Evolutionary conservation across 179 eudicot genomes (phyloP).

Genomic region (Pouteria campechiana): DNA sequence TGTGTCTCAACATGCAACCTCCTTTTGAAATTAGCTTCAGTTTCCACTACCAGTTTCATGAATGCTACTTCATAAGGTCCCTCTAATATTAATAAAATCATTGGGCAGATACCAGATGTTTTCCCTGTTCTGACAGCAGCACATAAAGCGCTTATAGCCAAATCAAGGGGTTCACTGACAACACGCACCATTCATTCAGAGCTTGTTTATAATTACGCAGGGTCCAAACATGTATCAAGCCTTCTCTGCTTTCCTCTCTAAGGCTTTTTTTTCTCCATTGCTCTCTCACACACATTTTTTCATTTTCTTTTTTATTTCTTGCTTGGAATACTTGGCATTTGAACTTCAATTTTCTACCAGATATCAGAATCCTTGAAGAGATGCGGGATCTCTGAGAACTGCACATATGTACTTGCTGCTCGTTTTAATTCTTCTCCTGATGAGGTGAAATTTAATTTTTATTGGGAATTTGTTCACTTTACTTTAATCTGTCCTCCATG

Average conservation of each 20-base stretch:
- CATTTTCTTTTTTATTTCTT: background rate
- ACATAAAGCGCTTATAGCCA: conserved; percentile 67
- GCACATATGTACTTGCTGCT: conserved; percentile 71
- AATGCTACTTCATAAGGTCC: too few relatives aligned
- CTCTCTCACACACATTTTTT: background rate
- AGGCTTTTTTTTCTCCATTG: background rate
- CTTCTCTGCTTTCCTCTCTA: background rate
- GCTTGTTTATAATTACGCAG: conserved; percentile 88
- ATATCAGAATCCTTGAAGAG: conserved; percentile 89
- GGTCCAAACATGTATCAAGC: conserved; percentile 73
- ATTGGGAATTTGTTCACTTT: too few relatives aligned
- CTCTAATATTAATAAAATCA: too few relatives aligned
- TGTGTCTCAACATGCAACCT: too few relatives aligned
- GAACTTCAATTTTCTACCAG: conserved; percentile 19
- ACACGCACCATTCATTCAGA: conserved; percentile 86
- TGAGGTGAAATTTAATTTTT: conserved; percentile 51
- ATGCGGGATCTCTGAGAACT: conserved; percentile 76
- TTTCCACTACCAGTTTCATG: too few relatives aligned
- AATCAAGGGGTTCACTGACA: conserved; percentile 56
- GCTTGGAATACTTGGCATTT: background rate
- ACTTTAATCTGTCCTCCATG: too few relatives aligned
- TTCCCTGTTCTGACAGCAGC: conserved; percentile 96
- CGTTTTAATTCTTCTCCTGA: conserved; percentile 58
- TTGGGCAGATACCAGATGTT: conserved; percentile 63
- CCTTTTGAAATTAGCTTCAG: too few relatives aligned